These are phyloP conservation scores for Aspergillus brasiliensis DNA, from an alignment of 2,329 filamentous ascomycete genomes.

Conservation along the genomic window DNA sequence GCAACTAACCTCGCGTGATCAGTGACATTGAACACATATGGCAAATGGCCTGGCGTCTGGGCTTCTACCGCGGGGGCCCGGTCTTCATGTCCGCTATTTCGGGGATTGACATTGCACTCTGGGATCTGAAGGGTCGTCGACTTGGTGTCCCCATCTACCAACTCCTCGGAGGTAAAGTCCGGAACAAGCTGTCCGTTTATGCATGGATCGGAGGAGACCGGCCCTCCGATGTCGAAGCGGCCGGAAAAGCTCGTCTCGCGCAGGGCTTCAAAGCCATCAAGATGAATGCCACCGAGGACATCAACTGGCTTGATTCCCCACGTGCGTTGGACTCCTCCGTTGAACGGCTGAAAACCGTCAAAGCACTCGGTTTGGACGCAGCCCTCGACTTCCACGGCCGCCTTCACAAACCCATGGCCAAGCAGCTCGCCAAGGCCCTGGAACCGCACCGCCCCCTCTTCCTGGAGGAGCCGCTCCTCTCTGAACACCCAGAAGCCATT, in stretches of 20 bases:
- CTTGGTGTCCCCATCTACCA: conserved; percentile 71
- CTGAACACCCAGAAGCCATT: conserved; percentile 68
- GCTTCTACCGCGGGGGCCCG: conserved; percentile 76
- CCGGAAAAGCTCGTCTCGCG: conserved; percentile 54
- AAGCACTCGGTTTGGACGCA: conserved; percentile 68
- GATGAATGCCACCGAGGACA: conserved; percentile 77
- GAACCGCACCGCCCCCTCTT: conserved; percentile 72
- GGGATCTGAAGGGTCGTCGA: conserved; percentile 71
- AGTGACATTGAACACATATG: conserved; percentile 81
- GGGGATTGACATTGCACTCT: conserved; percentile 77
- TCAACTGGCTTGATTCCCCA: conserved; percentile 76
- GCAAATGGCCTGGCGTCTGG: conserved; percentile 70
- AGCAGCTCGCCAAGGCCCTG: conserved; percentile 68
- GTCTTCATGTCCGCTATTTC: conserved; percentile 79
- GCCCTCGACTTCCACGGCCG: conserved; percentile 79
- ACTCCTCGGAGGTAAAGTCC: conserved; percentile 71
- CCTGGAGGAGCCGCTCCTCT: conserved; percentile 72
- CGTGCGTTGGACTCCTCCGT: conserved; percentile 63
- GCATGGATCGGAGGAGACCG: conserved; percentile 78
- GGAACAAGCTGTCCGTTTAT: conserved; percentile 71
- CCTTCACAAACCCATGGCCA: conserved; percentile 78
- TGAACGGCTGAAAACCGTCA: conserved; percentile 69
- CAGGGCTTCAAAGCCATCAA: conserved; percentile 57
- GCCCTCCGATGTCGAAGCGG: conserved; percentile 64
- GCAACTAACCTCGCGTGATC: not conserved